These are phyloP conservation scores for Arachnomyces sp. DNA, from an alignment of 2,329 filamentous ascomycete species.

Conservation along the genomic window DNA sequence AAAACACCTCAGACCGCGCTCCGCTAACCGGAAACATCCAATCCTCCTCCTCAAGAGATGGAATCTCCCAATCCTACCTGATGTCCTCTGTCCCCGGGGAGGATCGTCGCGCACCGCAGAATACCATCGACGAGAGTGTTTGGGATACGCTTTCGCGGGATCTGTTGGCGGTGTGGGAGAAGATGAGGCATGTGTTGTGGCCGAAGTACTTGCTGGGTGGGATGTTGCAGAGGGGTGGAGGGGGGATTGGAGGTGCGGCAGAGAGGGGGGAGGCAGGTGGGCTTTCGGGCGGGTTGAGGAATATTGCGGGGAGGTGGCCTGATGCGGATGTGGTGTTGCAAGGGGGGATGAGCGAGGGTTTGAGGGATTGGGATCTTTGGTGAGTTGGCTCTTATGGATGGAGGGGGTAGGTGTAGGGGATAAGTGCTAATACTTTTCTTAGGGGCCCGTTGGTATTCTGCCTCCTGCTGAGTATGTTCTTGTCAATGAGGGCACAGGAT, in stretches of 20 bases:
- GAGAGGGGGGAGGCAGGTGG: conserved; percentile 47
- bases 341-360: conserved; percentile 72
- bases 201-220: conserved; percentile 82
- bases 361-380: conserved; percentile 97
- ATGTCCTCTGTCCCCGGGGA: conserved; percentile 87
- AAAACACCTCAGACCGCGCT: conserved; percentile 61
- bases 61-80: conserved; percentile 69
- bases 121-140: conserved; percentile 94
- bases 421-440: conserved; percentile 10
- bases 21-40: conserved; percentile 57
- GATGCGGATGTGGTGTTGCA: conserved; percentile 59
- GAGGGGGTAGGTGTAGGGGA: conserved; percentile 8
- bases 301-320: conserved; percentile 55
- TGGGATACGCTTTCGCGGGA: conserved; percentile 96
- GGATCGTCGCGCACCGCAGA: conserved; percentile 78
- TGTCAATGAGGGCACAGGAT: conserved; percentile 70
- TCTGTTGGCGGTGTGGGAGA: conserved; percentile 87
- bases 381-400: conserved; percentile 25
- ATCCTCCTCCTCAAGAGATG: conserved; percentile 43
- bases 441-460: conserved; percentile 93
- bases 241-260: conserved; percentile 44
- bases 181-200: conserved; percentile 95
- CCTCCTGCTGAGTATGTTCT: conserved; percentile 72
- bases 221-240: conserved; percentile 51
- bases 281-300: conserved; percentile 42